These are phyloP conservation scores for Malus sieversii DNA, from an alignment of 306 rosid species.

Conservation along the genomic window DNA sequence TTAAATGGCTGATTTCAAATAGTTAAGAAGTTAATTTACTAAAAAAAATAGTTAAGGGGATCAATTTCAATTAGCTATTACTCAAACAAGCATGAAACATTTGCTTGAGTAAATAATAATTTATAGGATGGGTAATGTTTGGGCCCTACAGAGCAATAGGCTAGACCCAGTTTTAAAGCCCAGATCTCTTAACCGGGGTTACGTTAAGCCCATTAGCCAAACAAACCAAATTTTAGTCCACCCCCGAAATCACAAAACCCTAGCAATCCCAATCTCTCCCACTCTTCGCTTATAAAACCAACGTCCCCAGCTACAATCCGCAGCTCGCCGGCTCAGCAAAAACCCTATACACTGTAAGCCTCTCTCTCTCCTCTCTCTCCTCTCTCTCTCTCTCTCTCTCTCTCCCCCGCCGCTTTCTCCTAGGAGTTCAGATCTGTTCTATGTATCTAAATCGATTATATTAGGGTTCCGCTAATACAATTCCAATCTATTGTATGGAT, in stretches of 20 bases:
- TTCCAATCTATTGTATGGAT: no score
- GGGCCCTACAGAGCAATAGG: neutral
- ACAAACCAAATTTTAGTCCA: neutral
- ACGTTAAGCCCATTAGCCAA: constrained; percentile 10
- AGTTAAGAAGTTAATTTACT: no score
- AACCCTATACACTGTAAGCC: constrained; percentile 6
- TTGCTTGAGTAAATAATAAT: no score
- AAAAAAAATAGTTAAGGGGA: no score
- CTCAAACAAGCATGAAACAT: no score
- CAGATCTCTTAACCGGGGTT: neutral
- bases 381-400: neutral
- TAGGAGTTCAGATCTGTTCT: neutral
- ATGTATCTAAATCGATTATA: neutral
- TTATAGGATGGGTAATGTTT: neutral
- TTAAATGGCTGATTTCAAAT: no score
- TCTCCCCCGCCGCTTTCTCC: neutral
- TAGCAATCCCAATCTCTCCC: neutral
- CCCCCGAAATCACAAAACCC: constrained; percentile 9
- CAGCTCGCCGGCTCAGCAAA: constrained; percentile 16
- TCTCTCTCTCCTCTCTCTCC: neutral
- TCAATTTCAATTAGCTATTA: no score
- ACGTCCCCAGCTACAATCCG: neutral
- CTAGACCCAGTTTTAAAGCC: neutral
- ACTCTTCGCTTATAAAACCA: constrained; percentile 3
- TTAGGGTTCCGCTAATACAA: neutral